phyloP scores from a whole-genome alignment of 345 rosid genomes.

The Garcia nutans region DNA sequence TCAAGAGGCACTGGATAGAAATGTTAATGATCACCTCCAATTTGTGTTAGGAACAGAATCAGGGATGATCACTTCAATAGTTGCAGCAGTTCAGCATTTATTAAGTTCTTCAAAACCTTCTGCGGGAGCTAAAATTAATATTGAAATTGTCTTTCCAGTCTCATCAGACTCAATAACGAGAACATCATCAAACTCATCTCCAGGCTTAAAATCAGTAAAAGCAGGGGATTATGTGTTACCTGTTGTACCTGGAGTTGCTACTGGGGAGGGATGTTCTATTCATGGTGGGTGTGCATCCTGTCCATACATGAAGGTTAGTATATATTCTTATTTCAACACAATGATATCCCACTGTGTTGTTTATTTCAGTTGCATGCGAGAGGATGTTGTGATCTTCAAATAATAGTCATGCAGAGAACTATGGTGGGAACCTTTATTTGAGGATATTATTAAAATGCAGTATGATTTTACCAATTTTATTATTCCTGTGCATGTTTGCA shows the following conservation, averaged over 20 bases:
- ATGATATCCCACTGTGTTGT: neutral
- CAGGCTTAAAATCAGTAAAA: slow-evolving; percentile 36
- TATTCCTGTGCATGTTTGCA: neutral
- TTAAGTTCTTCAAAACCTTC: slow-evolving; percentile 48
- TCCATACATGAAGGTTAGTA: slow-evolving; percentile 90
- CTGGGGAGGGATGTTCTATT: slow-evolving; percentile 92
- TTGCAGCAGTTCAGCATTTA: slow-evolving; percentile 63
- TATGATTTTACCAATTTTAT: neutral
- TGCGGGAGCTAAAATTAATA: slow-evolving; percentile 50
- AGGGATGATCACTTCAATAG: slow-evolving; percentile 95
- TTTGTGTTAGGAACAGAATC: slow-evolving; percentile 95
- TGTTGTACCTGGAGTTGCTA: slow-evolving; percentile 86
- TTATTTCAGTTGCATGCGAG: neutral
- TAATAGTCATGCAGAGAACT: too few relatives aligned
- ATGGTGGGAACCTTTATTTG: neutral
- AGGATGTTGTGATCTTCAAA: too few relatives aligned
- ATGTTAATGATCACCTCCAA: slow-evolving; percentile 74
- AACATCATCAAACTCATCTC: slow-evolving; percentile 49
- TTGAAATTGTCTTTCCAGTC: slow-evolving; percentile 92
- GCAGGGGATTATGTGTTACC: slow-evolving; percentile 55
- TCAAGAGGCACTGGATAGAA: slow-evolving; percentile 75
- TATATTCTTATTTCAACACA: neutral
- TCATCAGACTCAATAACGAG: slow-evolving; percentile 80
- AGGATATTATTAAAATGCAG: neutral
- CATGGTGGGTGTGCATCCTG: slow-evolving; percentile 99